These are phyloP conservation scores for Coemansia sp. DNA, from an alignment of 192 early-diverging fungal genomes.

Conservation along the genomic window DNA sequence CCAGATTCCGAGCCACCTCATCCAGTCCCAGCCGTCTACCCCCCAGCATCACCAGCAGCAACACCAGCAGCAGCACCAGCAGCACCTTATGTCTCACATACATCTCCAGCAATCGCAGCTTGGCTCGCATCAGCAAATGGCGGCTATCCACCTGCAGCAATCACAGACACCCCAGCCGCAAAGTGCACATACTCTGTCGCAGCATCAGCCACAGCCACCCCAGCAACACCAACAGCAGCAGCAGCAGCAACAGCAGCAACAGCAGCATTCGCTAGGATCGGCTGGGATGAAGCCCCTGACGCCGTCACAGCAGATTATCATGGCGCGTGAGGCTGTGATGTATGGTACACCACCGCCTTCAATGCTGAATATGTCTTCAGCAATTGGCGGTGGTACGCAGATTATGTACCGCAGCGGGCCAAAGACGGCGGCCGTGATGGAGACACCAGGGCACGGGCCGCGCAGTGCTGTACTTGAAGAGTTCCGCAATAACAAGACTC, in stretches of 20 bases:
- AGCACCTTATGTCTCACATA: slow-evolving; percentile 18
- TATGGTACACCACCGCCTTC: slow-evolving; percentile 50
- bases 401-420: slow-evolving; percentile 34
- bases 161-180: slow-evolving; percentile 3
- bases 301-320: slow-evolving; percentile 18
- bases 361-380: slow-evolving; percentile 23
- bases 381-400: slow-evolving; percentile 27
- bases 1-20: slow-evolving; percentile 21
- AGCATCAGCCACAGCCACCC: background rate
- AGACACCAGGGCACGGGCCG: slow-evolving; percentile 61
- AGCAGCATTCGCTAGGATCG: slow-evolving; percentile 7
- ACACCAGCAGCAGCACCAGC: slow-evolving; percentile 22
- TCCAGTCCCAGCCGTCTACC: slow-evolving; percentile 44
- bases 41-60: slow-evolving; percentile 33
- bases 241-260: slow-evolving; percentile 21
- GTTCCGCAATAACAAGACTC: slow-evolving; percentile 96
- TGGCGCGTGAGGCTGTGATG: slow-evolving; percentile 42
- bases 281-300: slow-evolving; percentile 15
- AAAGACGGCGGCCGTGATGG: slow-evolving; percentile 38
- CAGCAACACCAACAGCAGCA: too few relatives aligned
- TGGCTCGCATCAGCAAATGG: slow-evolving; percentile 17
- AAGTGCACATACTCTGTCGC: background rate
- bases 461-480: slow-evolving; percentile 92
- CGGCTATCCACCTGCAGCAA: slow-evolving; percentile 20
- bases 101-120: slow-evolving; percentile 25